Evolutionary conservation across 352 stramenopile species (phyloP).

Genomic region (Globisporangium heterothallicum): DNA sequence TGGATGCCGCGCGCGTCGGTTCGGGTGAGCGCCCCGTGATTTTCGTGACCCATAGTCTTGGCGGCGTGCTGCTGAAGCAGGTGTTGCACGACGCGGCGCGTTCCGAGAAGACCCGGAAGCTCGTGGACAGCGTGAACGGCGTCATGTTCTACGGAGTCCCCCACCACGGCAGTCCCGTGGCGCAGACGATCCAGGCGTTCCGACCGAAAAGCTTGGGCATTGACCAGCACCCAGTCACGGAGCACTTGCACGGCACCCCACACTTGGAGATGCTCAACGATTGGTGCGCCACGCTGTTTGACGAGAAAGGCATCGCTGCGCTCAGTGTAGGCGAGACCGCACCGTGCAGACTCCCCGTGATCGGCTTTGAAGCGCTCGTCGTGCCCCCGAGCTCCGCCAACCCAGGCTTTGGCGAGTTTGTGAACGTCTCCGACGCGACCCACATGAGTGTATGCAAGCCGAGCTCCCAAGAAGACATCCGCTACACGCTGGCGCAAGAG

Average conservation of each 20-base stretch:
- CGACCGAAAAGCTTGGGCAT: slow-evolving; percentile 37
- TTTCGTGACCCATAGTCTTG: slow-evolving; percentile 84
- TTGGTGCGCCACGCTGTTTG: slow-evolving; percentile 52
- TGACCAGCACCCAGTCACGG: slow-evolving; percentile 63
- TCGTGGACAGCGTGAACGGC: slow-evolving; percentile 62
- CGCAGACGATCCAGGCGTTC: slow-evolving; percentile 57
- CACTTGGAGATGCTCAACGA: slow-evolving; percentile 78
- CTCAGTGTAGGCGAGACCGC: slow-evolving; percentile 65
- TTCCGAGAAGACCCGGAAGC: slow-evolving; percentile 1
- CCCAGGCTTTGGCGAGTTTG: slow-evolving; percentile 66
- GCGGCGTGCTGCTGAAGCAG: slow-evolving; percentile 78
- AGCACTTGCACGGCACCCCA: slow-evolving; percentile 70
- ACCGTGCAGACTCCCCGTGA: slow-evolving; percentile 57
- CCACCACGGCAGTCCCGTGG: slow-evolving; percentile 74
- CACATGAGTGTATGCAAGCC: slow-evolving; percentile 83
- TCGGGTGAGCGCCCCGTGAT: slow-evolving; percentile 55
- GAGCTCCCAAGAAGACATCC: slow-evolving; percentile 37
- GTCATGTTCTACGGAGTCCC: slow-evolving; percentile 79
- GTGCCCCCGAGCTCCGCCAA: slow-evolving; percentile 64
- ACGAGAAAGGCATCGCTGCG: slow-evolving; percentile 42
- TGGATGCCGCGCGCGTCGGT: slow-evolving; percentile 58
- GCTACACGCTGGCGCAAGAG: slow-evolving; percentile 56
- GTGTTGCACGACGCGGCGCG: slow-evolving; percentile 51
- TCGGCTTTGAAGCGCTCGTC: slow-evolving; percentile 68
- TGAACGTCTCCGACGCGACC: slow-evolving; percentile 48